phyloP scores from a whole-genome alignment of 495 filamentous ascomycete species.

The Pyronema domesticum region DNA sequence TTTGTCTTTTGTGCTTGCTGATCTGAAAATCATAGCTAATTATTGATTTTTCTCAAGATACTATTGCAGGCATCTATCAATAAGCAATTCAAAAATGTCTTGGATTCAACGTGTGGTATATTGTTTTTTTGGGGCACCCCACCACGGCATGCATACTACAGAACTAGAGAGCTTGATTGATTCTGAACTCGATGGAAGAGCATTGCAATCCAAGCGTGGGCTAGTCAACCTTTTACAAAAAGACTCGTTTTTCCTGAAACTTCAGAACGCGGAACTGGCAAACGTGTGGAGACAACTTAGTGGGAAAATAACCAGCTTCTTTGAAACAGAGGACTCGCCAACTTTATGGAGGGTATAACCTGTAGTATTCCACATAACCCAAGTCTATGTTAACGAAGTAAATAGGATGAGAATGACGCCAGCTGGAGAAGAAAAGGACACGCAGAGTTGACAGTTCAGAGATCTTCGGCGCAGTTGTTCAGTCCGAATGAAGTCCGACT shows the following conservation, averaged over 20 bases:
- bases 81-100: conserved; percentile 1
- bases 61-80: conserved; percentile 4
- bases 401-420: neutral
- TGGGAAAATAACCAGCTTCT: conserved; percentile 13
- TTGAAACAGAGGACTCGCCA: conserved; percentile 11
- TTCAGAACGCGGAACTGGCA: conserved; percentile 1
- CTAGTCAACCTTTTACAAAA: neutral
- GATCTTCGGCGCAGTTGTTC: conserved; percentile 14
- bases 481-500: conserved; percentile 9
- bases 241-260: conserved; percentile 7
- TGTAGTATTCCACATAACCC: too few relatives aligned
- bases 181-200: neutral
- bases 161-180: conserved; percentile 9
- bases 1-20: too few relatives aligned
- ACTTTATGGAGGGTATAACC: conserved; percentile 5
- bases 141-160: conserved; percentile 10
- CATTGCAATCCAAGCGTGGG: neutral
- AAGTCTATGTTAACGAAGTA: too few relatives aligned
- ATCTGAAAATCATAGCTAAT: neutral
- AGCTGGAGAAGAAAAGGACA: conserved; percentile 7
- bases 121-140: conserved; percentile 22
- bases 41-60: neutral
- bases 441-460: conserved; percentile 13
- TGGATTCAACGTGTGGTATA: conserved; percentile 8
- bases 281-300: conserved; percentile 4